Conservation (phyloP, 495 filamentous ascomycete genomes). For the Aspergillus steynii region DNA sequence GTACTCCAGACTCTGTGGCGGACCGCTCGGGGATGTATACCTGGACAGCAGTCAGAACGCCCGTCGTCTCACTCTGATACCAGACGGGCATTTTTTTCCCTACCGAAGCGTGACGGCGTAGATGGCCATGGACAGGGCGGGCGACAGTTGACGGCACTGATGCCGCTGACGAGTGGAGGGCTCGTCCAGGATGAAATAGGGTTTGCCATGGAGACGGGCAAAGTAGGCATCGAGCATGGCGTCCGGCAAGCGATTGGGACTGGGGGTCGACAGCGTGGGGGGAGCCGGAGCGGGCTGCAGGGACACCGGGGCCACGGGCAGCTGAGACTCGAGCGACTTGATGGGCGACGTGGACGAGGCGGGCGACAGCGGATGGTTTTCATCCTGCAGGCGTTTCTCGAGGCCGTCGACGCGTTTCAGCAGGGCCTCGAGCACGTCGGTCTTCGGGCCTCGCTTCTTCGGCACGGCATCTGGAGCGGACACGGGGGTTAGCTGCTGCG, state of each 20-base stretch:
- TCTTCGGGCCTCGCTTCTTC: slow-evolving; percentile 87
- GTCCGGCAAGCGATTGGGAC: slow-evolving; percentile 47
- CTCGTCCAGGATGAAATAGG: slow-evolving; percentile 78
- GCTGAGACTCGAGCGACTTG: slow-evolving; percentile 20
- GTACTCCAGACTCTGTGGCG: slow-evolving; percentile 59
- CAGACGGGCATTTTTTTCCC: slow-evolving; percentile 8
- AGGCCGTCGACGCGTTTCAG: slow-evolving; percentile 81
- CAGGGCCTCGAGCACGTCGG: slow-evolving; percentile 81
- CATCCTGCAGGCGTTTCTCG: slow-evolving; percentile 74
- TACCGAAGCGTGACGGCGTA: slow-evolving; percentile 72
- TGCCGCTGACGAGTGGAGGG: slow-evolving; percentile 64
- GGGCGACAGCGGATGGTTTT: slow-evolving; percentile 53
- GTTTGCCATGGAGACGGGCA: slow-evolving; percentile 71
- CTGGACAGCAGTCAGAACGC: slow-evolving; percentile 33
- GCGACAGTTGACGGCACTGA: slow-evolving; percentile 64
- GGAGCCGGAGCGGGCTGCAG: slow-evolving; percentile 9
- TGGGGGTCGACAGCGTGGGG: slow-evolving; percentile 23
- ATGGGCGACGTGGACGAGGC: slow-evolving; percentile 36
- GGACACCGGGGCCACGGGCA: slow-evolving; percentile 8
- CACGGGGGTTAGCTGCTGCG: background rate
- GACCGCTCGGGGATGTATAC: slow-evolving; percentile 47
- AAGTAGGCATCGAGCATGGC: slow-evolving; percentile 76
- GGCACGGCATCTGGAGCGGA: slow-evolving; percentile 71
- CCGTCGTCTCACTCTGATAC: background rate
- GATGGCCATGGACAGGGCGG: slow-evolving; percentile 66